A percentile compares a stretch with the other conserved stretches of the same genome.
Conservation (phyloP, 345 rosid genomes). For the Excoecaria agallocha region DNA sequence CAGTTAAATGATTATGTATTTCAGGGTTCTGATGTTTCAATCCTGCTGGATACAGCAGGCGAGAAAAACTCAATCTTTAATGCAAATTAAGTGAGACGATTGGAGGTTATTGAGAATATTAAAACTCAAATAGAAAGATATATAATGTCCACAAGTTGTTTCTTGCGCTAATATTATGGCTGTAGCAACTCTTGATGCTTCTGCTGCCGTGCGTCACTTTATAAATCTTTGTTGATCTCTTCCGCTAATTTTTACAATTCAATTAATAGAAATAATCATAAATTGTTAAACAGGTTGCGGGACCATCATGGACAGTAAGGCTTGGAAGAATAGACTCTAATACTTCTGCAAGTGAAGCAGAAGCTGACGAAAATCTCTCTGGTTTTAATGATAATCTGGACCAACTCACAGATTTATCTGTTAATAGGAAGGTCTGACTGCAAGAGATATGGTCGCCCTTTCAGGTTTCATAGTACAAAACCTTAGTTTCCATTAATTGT, state of each 20-base stretch:
- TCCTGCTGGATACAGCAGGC: conserved; percentile 24
- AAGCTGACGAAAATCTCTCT: neutral
- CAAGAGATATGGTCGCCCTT: conserved; percentile 14
- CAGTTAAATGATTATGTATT: neutral
- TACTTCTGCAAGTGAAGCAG: neutral
- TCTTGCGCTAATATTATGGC: conserved; percentile 37
- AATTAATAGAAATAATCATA: neutral
- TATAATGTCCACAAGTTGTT: conserved; percentile 17
- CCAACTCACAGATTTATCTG: neutral
- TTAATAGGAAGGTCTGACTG: neutral
- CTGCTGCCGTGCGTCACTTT: conserved; percentile 20
- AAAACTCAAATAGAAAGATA: conserved; percentile 32
- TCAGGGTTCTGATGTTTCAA: conserved; percentile 38
- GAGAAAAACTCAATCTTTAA: conserved; percentile 25
- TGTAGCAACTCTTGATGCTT: conserved; percentile 33
- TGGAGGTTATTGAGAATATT: conserved; percentile 27
- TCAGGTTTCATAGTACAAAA: neutral
- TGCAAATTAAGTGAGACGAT: conserved; percentile 28
- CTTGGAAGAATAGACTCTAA: conserved; percentile 4
- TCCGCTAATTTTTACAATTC: too few relatives aligned
- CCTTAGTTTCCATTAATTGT: neutral
- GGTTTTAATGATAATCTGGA: neutral
- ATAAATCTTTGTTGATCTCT: neutral
- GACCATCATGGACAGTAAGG: conserved; percentile 7
- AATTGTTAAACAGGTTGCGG: neutral